Evolutionary conservation across 2,329 filamentous ascomycete genomes (phyloP), one percentile per base, ranked within the genome.

Genomic region (Xylaria sp.): DNA sequence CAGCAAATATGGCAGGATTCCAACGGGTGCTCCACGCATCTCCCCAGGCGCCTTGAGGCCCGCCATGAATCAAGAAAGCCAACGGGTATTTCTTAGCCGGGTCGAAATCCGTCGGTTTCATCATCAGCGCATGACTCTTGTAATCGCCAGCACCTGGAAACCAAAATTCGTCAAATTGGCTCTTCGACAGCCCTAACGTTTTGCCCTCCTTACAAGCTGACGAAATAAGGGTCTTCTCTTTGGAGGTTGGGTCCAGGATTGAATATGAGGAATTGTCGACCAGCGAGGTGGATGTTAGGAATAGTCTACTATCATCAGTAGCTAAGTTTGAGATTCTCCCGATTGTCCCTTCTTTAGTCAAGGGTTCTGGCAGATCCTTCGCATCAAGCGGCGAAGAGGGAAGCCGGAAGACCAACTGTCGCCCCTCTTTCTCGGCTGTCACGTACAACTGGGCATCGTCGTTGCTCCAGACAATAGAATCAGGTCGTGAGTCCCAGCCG

Each of bases 1-100:
- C 93, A 3, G 94, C 93, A 77, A 94, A 97, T 10, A 95, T 87
- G 69, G 92, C 92, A 1, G 92, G 91, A 78, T 97, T 97, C 94
- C 94, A 97, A 20, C 94, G 86, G 2, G 91, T 94, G 60, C 74
- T 77, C 73, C 93, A 97, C 34, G 86, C 84, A 76, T 96, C 91
- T 39, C 80, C 82, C 91, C 92, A 95, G 0, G 92, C 88, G 25
- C 90, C 88, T 78, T 96, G 92, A 0, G 93, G 93, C 0, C 94
- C 94, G 64, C 94, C 94, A 76, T 97, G 94, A 71, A 97, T 92
- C 51, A 94, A 82, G 77, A 94, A 91, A 1, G 91, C 89, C 4
- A 97, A 84, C 0, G 94, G 94, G 76, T 95, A 97, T 72, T 88
- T 94, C 80, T 93, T 91, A 20, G 80, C 84, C 9, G 86, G 80